Conservation (phyloP, 2,329 filamentous ascomycete genomes). For the Stagonosporopsis cucurbitacearum region DNA sequence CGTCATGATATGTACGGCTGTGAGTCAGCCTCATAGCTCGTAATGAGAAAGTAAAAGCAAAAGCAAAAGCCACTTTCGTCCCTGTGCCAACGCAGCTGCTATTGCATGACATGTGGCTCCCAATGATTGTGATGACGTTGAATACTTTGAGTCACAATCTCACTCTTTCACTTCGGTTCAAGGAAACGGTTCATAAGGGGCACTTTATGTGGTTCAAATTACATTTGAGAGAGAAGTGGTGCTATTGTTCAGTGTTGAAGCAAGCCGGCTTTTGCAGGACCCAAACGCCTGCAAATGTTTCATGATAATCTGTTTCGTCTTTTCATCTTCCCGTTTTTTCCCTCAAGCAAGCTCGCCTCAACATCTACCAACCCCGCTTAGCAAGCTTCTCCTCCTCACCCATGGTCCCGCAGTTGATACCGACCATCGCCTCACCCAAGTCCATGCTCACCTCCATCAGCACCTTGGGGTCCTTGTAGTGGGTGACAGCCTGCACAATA, state of each 20-base stretch:
- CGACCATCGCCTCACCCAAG: constrained; percentile 97
- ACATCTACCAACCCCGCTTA: constrained; percentile 78
- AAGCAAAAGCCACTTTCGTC: background rate
- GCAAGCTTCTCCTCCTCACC: constrained; percentile 81
- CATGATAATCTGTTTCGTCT: background rate
- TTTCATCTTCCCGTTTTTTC: background rate
- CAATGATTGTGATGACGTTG: background rate
- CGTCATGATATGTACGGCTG: constrained; percentile 9
- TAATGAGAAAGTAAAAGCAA: constrained; percentile 8
- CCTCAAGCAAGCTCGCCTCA: background rate
- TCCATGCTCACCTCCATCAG: constrained; percentile 87
- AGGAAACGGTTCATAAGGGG: background rate
- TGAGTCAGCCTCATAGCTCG: constrained; percentile 1
- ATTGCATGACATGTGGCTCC: no score
- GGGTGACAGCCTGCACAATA: constrained; percentile 92
- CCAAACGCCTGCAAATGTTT: constrained; percentile 14
- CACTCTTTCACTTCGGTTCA: background rate
- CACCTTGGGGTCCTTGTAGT: constrained; percentile 84
- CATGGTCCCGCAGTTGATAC: constrained; percentile 85
- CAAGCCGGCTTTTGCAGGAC: constrained; percentile 12
- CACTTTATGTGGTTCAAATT: background rate
- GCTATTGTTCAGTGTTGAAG: constrained; percentile 13
- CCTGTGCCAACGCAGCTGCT: no score
- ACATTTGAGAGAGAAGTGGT: constrained; percentile 5
- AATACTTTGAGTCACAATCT: background rate